Conservation (phyloP, 129 eudicot species). For the Centrapalus pauciflorus region DNA sequence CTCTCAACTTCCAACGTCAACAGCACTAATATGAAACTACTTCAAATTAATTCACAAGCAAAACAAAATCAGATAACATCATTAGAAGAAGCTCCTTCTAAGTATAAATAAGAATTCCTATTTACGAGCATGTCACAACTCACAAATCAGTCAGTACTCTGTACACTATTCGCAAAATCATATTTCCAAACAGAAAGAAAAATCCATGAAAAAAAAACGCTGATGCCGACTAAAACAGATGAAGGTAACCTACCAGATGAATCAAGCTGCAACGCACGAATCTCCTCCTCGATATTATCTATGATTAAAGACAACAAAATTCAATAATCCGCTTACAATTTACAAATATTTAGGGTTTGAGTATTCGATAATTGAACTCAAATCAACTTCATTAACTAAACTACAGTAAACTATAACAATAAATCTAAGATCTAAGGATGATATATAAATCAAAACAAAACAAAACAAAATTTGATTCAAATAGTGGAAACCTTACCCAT, state of each 20-base stretch:
- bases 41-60: neutral
- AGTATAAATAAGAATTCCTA: neutral
- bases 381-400: neutral
- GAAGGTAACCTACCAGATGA: slow-evolving; percentile 50
- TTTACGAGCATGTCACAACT: neutral
- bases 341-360: neutral
- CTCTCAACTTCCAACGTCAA: too few species aligned
- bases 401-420: neutral
- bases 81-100: neutral
- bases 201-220: neutral
- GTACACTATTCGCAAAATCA: neutral
- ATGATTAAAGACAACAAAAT: slow-evolving; percentile 5
- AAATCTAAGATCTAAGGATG: neutral
- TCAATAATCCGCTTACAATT: neutral
- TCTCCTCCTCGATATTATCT: slow-evolving; percentile 68
- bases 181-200: neutral
- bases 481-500: neutral
- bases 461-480: neutral
- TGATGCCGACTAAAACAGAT: neutral
- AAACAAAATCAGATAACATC: neutral
- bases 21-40: neutral
- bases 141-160: too few species aligned
- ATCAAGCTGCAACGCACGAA: slow-evolving; percentile 89
- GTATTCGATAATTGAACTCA: neutral
- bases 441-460: neutral